Percentiles rank a stretch among this genome's conserved stretches.
Evolutionary conservation across 169 alveolate species (phyloP).

Genomic region (Theileria orientalis): DNA sequence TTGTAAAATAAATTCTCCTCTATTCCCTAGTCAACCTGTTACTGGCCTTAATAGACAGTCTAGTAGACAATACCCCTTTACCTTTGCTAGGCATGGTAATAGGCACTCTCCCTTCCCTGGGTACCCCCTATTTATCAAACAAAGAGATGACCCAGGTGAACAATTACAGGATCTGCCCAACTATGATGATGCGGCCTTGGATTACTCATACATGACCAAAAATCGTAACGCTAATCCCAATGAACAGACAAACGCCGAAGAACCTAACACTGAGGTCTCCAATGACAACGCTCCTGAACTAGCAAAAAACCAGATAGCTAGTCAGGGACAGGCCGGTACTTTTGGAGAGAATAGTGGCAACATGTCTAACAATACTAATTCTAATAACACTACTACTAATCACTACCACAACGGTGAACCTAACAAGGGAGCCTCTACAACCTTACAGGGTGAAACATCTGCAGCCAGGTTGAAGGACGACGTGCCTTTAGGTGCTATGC

Average conservation of each 20-base stretch:
- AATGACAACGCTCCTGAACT: not conserved
- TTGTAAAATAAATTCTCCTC: no score
- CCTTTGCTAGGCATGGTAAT: no score
- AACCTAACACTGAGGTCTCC: not conserved
- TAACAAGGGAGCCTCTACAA: no score
- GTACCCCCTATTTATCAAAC: no score
- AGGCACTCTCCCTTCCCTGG: no score
- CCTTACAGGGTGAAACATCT: not conserved
- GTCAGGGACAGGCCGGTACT: not conserved
- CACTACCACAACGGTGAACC: no score
- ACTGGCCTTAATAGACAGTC: no score
- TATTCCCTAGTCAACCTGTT: no score
- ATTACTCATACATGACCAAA: conserved; percentile 1
- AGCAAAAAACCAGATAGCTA: not conserved
- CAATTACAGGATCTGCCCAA: no score
- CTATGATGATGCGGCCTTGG: not conserved
- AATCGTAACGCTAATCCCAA: not conserved
- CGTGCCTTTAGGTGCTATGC: conserved; percentile 22
- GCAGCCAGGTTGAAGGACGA: conserved; percentile 13
- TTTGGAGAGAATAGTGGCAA: not conserved
- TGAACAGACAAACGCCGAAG: not conserved
- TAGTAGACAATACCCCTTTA: no score
- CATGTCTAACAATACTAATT: conserved; percentile 1
- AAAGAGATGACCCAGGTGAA: no score
- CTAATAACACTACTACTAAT: conserved; percentile 2